phyloP scores from a whole-genome alignment of 2,329 filamentous ascomycete species.

The Tolypocladium ophioglossoides region DNA sequence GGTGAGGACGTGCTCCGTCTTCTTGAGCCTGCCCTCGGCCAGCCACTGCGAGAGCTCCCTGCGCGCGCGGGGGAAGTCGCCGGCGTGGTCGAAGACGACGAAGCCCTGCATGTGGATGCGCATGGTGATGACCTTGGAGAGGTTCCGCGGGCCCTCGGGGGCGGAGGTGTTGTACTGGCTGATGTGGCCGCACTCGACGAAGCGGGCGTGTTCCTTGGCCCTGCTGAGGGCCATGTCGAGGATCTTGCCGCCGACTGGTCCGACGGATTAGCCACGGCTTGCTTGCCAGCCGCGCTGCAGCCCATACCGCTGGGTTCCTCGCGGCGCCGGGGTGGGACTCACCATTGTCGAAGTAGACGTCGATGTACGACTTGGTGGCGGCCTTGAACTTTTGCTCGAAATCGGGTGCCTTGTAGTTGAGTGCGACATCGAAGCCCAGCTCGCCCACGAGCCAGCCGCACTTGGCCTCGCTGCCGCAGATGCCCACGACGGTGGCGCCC shows the following conservation, averaged over 20 bases:
- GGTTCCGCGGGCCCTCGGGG: slow-evolving; percentile 45
- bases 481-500: slow-evolving; percentile 50
- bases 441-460: slow-evolving; percentile 53
- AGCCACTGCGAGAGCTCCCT: slow-evolving; percentile 57
- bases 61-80: slow-evolving; percentile 46
- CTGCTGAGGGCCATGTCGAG: slow-evolving; percentile 53
- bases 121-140: slow-evolving; percentile 40
- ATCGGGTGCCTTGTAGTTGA: slow-evolving; percentile 59
- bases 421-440: slow-evolving; percentile 54
- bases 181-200: slow-evolving; percentile 64
- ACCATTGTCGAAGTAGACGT: slow-evolving; percentile 64
- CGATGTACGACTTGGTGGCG: slow-evolving; percentile 48
- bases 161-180: slow-evolving; percentile 54
- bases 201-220: slow-evolving; percentile 52
- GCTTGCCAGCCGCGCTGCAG: too few relatives aligned
- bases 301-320: too few relatives aligned
- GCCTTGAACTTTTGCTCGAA: slow-evolving; percentile 50
- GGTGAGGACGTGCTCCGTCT: slow-evolving; percentile 58
- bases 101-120: slow-evolving; percentile 59
- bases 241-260: slow-evolving; percentile 55
- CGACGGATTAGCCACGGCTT: neutral
- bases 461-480: slow-evolving; percentile 58
- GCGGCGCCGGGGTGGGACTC: too few relatives aligned
- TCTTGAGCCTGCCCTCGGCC: slow-evolving; percentile 60
- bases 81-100: slow-evolving; percentile 58